Conservation (phyloP, 2,329 filamentous ascomycete genomes). For the Knufia fluminis region DNA sequence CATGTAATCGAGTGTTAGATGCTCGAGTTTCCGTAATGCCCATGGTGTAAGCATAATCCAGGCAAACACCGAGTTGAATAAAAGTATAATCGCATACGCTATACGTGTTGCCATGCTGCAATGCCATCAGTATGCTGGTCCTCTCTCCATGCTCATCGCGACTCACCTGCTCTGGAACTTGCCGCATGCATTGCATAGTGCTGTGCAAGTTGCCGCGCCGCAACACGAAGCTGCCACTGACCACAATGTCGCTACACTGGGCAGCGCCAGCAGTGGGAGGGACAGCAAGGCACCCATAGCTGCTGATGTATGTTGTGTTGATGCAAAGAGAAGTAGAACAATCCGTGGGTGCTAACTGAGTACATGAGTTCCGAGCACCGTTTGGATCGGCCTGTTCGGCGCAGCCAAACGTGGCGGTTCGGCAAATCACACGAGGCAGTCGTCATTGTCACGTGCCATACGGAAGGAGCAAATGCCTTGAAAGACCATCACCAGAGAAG, state of each 20-base stretch:
- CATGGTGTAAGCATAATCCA: constrained; percentile 99
- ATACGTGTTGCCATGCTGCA: constrained; percentile 87
- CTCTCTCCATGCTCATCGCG: constrained; percentile 2
- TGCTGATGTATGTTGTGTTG: neutral
- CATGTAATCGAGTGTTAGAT: constrained; percentile 89
- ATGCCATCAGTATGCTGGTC: constrained; percentile 5
- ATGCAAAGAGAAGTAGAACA: neutral
- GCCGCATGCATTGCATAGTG: constrained; percentile 88
- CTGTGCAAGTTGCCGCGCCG: constrained; percentile 90
- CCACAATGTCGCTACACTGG: constrained; percentile 72
- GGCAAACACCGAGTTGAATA: constrained; percentile 91
- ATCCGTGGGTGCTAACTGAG: neutral
- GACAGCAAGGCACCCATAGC: constrained; percentile 86
- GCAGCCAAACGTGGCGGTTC: neutral
- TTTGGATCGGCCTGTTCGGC: neutral
- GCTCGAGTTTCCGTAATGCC: constrained; percentile 91
- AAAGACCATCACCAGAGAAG: too few relatives aligned
- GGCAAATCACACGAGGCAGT: too few relatives aligned
- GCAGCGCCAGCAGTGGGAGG: constrained; percentile 77
- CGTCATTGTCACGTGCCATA: too few relatives aligned
- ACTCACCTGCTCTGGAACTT: constrained; percentile 88
- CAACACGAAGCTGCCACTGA: constrained; percentile 85
- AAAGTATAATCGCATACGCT: constrained; percentile 86
- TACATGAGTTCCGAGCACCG: neutral
- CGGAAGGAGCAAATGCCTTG: too few relatives aligned